Evolutionary conservation across 2,329 filamentous ascomycete genomes (phyloP).

Genomic region (Ambrosiella cleistominuta): DNA sequence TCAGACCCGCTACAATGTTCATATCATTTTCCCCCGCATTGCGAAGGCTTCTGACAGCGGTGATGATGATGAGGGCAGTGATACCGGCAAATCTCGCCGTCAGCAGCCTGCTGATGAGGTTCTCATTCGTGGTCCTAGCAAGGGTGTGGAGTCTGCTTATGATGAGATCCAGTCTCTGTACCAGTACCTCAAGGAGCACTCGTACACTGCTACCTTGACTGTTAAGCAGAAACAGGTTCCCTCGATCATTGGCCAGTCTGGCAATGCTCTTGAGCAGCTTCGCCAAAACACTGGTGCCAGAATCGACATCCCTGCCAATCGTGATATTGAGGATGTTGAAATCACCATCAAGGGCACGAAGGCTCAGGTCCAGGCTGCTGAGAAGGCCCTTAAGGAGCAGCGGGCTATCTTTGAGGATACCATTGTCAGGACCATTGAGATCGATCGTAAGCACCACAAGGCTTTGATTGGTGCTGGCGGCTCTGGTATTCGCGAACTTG

Average conservation of each 20-base stretch:
- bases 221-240: slow-evolving; percentile 85
- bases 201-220: slow-evolving; percentile 58
- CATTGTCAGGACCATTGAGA: slow-evolving; percentile 64
- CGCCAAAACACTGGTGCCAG: slow-evolving; percentile 69
- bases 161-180: slow-evolving; percentile 80
- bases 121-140: slow-evolving; percentile 75
- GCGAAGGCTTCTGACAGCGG: slow-evolving; percentile 35
- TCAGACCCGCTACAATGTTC: slow-evolving; percentile 81
- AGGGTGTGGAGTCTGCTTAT: slow-evolving; percentile 77
- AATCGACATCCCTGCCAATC: slow-evolving; percentile 76
- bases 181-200: slow-evolving; percentile 81
- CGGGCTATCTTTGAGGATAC: slow-evolving; percentile 77
- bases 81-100: slow-evolving; percentile 46
- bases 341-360: slow-evolving; percentile 89
- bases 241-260: slow-evolving; percentile 82
- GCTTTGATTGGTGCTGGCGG: slow-evolving; percentile 76
- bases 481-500: slow-evolving; percentile 71
- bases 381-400: slow-evolving; percentile 77
- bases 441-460: slow-evolving; percentile 90
- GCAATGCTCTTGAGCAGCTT: slow-evolving; percentile 77
- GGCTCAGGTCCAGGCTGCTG: slow-evolving; percentile 74
- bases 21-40: slow-evolving; percentile 76
- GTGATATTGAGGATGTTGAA: slow-evolving; percentile 60
- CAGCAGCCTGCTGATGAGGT: slow-evolving; percentile 79
- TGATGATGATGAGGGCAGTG: slow-evolving; percentile 57